Evolutionary conservation across 2,329 filamentous ascomycete species (phyloP).

Genomic region (Sporothrix pallida): DNA sequence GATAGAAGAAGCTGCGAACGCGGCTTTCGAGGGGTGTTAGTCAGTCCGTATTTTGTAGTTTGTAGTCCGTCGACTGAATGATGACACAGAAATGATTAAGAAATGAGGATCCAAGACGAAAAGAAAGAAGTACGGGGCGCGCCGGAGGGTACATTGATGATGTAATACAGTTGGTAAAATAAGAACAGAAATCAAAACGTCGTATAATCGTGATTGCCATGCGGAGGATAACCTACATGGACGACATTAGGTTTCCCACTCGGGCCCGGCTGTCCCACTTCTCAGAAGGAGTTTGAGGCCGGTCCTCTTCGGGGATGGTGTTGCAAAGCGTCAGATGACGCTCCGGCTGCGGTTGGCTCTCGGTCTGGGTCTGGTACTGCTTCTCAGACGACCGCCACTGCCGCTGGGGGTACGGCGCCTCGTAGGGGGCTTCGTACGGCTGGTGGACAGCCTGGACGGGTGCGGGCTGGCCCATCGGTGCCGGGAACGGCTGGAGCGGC

Average conservation of each 20-base stretch:
- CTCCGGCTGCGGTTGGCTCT: not conserved
- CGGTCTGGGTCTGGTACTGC: not conserved
- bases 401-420: not conserved
- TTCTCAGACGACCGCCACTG: not conserved
- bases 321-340: no score
- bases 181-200: not conserved
- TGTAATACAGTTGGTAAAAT: not conserved
- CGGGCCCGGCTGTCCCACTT: not conserved
- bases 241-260: not conserved
- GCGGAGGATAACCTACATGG: not conserved
- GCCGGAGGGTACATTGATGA: no score
- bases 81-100: no score
- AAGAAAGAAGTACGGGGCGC: no score
- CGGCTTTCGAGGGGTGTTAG: not conserved
- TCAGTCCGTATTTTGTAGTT: not conserved
- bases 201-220: not conserved
- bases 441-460: not conserved
- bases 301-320: no score
- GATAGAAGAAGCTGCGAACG: conserved; percentile 24
- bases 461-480: not conserved
- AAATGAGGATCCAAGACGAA: no score
- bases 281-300: not conserved
- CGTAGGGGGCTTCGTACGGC: not conserved
- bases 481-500: not conserved
- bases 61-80: no score